Conservation (phyloP, 805 yeast genomes). For the Metschnikowia hibisci region DNA sequence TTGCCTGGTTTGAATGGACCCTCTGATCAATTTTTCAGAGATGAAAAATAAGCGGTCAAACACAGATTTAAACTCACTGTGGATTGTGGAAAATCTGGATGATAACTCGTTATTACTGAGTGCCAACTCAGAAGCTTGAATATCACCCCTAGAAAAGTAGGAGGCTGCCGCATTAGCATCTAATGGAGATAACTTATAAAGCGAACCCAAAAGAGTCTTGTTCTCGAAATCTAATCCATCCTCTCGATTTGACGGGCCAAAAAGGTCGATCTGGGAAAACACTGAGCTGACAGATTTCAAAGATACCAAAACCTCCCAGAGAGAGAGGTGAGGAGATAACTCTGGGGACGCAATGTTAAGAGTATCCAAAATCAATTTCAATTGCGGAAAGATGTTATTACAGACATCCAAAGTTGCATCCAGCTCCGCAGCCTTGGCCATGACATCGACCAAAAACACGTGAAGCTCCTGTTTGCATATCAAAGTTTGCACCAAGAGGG, state of each 20-base stretch:
- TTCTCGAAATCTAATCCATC: conserved; percentile 55
- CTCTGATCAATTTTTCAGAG: conserved; percentile 70
- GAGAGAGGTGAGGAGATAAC: conserved; percentile 50
- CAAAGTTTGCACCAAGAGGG: conserved; percentile 24
- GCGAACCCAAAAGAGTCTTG: conserved; percentile 70
- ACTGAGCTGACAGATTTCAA: conserved; percentile 59
- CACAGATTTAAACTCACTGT: conserved; percentile 57
- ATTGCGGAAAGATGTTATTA: conserved; percentile 45
- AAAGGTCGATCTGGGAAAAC: conserved; percentile 55
- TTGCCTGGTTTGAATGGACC: conserved; percentile 60
- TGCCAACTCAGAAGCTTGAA: conserved; percentile 21
- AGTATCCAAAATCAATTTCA: conserved; percentile 35
- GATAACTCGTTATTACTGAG: conserved; percentile 51
- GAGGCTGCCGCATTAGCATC: conserved; percentile 45
- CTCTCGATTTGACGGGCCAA: conserved; percentile 40
- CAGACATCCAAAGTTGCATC: conserved; percentile 61
- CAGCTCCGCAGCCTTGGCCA: conserved; percentile 60
- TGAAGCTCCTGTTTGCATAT: conserved; percentile 16
- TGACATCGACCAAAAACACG: conserved; percentile 50
- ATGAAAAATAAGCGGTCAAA: conserved; percentile 65
- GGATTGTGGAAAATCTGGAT: conserved; percentile 39
- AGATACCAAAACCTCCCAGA: conserved; percentile 54
- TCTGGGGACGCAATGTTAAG: conserved; percentile 48
- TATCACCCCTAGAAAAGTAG: conserved; percentile 36
- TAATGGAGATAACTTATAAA: conserved; percentile 72